These are phyloP conservation scores for Pythium dissimile DNA, from an alignment of 352 stramenopile species.

Conservation along the genomic window DNA sequence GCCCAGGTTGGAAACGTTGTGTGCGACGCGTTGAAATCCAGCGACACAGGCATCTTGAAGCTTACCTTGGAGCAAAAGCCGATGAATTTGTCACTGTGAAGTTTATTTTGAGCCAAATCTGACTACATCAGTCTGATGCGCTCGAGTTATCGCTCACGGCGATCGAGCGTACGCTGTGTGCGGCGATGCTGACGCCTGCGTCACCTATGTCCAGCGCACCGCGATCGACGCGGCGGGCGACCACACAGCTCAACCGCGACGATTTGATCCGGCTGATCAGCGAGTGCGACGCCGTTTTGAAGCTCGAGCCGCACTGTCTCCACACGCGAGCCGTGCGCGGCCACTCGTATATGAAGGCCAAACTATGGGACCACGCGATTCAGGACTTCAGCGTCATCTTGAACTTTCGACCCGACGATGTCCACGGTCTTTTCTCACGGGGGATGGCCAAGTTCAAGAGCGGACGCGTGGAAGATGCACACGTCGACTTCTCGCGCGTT, in stretches of 20 bases:
- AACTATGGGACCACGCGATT: constrained; percentile 50
- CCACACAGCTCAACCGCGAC: constrained; percentile 22
- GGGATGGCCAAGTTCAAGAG: constrained; percentile 70
- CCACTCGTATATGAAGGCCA: constrained; percentile 71
- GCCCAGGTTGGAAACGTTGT: too few species aligned
- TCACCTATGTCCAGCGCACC: neutral
- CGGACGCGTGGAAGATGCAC: constrained; percentile 44
- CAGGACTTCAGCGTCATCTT: constrained; percentile 59
- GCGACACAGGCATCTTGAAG: too few species aligned
- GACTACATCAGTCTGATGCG: too few species aligned
- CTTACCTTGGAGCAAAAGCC: too few species aligned
- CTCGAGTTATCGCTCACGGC: too few species aligned
- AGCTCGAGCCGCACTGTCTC: constrained; percentile 43
- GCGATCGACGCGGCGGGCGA: constrained; percentile 12
- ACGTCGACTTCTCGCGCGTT: constrained; percentile 60
- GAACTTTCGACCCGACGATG: constrained; percentile 40
- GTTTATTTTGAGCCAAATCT: too few species aligned
- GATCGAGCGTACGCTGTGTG: too few species aligned
- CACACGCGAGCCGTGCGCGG: constrained; percentile 56
- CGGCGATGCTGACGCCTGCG: too few species aligned
- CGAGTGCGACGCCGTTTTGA: constrained; percentile 49
- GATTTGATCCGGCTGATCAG: constrained; percentile 57
- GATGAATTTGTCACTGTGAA: too few species aligned
- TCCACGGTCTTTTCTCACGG: constrained; percentile 64
- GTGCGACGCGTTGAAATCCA: too few species aligned